Evolutionary conservation across 208 protist genomes (phyloP).

Genomic region (Leishmania turanica): DNA sequence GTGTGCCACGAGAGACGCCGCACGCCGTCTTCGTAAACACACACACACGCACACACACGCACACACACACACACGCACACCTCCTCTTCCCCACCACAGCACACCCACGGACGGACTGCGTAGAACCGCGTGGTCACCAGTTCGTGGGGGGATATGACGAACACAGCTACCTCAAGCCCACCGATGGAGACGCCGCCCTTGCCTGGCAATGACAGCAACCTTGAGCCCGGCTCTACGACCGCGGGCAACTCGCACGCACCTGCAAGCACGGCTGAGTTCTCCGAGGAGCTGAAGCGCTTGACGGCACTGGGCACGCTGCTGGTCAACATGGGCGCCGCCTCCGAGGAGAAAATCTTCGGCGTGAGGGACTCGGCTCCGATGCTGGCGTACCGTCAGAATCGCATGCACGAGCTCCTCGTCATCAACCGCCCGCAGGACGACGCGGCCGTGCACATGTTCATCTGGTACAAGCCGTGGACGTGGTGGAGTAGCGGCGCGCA

Average conservation of each 20-base stretch:
- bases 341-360: slow-evolving; percentile 62
- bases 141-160: background rate
- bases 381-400: slow-evolving; percentile 21
- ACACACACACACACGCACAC: background rate
- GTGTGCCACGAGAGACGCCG: background rate
- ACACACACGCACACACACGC: background rate
- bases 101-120: background rate
- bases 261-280: background rate
- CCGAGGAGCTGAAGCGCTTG: slow-evolving; percentile 43
- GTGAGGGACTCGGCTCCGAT: slow-evolving; percentile 32
- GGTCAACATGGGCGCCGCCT: slow-evolving; percentile 57
- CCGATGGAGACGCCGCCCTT: background rate
- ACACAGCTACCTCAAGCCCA: background rate
- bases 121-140: background rate
- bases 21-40: background rate
- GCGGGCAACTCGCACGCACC: background rate
- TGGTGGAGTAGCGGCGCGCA: slow-evolving; percentile 59
- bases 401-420: slow-evolving; percentile 58
- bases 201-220: background rate
- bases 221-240: background rate
- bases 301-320: slow-evolving; percentile 66
- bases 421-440: slow-evolving; percentile 62
- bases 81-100: background rate
- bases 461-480: slow-evolving; percentile 77
- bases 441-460: slow-evolving; percentile 34